Percentiles rank a stretch among this genome's conserved stretches.
Evolutionary conservation across 202 grass and related monocot genomes (phyloP).

Genomic region (Eragrostis tef): DNA sequence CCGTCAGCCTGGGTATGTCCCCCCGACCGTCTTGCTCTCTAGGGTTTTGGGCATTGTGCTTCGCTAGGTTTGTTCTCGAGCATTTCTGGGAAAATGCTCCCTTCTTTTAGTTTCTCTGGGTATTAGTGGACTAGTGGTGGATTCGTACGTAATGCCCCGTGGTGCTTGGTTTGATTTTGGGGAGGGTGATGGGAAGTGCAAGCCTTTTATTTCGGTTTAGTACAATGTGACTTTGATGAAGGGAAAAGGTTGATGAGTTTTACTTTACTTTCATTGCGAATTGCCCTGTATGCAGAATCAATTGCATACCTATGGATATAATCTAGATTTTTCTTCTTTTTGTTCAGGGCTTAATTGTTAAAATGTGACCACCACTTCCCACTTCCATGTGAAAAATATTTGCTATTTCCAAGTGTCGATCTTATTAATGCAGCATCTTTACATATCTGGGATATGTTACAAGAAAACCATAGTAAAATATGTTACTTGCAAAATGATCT

Average conservation of each 20-base stretch:
- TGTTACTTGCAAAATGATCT: neutral
- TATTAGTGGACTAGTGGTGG: neutral
- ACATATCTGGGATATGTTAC: neutral
- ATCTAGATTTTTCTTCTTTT: neutral
- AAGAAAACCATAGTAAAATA: neutral
- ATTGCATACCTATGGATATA: neutral
- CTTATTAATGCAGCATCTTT: no score
- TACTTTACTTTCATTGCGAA: neutral
- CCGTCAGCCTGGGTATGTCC: constrained; percentile 26
- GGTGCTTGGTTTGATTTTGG: neutral
- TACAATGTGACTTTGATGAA: neutral
- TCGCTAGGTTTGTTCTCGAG: neutral
- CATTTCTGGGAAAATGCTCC: neutral
- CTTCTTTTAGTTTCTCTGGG: neutral
- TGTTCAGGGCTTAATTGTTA: neutral
- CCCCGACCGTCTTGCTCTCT: constrained; percentile 21
- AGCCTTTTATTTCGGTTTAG: neutral
- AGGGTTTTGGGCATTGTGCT: constrained; percentile 38
- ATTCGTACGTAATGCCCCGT: neutral
- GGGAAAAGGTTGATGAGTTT: neutral
- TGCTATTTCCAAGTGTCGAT: no score
- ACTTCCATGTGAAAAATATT: no score
- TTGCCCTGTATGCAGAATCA: neutral
- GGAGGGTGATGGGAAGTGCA: neutral
- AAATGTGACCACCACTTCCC: neutral